A percentile compares a stretch with the other conserved stretches of the same genome.
Evolutionary conservation across 352 stramenopile genomes (phyloP).

Genomic region (Paralagenidium karlingii): DNA sequence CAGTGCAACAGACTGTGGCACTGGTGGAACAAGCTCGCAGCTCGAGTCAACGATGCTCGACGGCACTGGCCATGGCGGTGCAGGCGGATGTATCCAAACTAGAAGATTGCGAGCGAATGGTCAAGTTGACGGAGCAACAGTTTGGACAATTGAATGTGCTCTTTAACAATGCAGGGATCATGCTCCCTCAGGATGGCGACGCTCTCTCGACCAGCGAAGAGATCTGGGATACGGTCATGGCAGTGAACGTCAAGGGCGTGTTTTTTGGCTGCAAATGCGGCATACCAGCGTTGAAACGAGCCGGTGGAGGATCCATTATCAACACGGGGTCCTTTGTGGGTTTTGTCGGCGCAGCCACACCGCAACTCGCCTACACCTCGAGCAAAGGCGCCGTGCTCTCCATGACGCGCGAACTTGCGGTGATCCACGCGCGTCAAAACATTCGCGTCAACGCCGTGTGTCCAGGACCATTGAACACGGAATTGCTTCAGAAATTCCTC

Average conservation of each 20-base stretch:
- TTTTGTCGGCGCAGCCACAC: slow-evolving; percentile 63
- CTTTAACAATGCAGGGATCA: slow-evolving; percentile 84
- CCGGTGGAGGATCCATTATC: slow-evolving; percentile 74
- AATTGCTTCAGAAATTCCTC: slow-evolving; percentile 81
- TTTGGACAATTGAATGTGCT: slow-evolving; percentile 69
- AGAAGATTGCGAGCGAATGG: slow-evolving; percentile 57
- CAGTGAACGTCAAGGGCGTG: slow-evolving; percentile 84
- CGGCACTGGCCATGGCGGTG: slow-evolving; percentile 37
- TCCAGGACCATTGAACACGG: slow-evolving; percentile 74
- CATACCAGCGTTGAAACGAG: slow-evolving; percentile 66
- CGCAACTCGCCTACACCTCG: slow-evolving; percentile 80
- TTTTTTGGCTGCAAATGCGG: slow-evolving; percentile 83
- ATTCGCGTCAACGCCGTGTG: slow-evolving; percentile 82
- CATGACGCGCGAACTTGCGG: slow-evolving; percentile 75
- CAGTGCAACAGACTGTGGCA: slow-evolving; percentile 41
- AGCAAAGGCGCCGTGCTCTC: slow-evolving; percentile 82
- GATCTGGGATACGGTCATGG: slow-evolving; percentile 78
- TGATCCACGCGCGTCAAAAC: slow-evolving; percentile 79
- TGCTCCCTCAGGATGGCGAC: slow-evolving; percentile 73
- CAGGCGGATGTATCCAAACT: slow-evolving; percentile 67
- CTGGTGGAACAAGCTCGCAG: slow-evolving; percentile 58
- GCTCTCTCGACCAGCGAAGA: slow-evolving; percentile 60
- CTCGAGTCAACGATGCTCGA: too few relatives aligned
- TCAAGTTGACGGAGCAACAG: slow-evolving; percentile 60
- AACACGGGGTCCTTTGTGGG: slow-evolving; percentile 83